Base-by-base conservation (phyloP, 2,329 filamentous ascomycete genomes). In the Aspergillus ustus region DNA sequence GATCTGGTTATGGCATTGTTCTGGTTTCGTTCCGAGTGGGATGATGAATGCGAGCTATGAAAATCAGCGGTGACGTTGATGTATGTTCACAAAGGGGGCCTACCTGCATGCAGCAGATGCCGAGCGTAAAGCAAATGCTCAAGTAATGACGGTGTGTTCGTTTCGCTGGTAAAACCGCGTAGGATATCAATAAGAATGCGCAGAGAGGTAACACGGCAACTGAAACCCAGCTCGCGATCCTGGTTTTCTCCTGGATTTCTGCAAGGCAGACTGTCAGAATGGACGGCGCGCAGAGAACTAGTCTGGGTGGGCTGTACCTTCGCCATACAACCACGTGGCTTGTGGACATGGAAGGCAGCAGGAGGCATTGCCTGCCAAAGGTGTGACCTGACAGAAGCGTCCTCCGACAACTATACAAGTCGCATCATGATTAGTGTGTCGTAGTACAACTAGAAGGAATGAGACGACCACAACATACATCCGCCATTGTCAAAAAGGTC, bases 291-390 rank as follows among this genome's bases (percentile, higher is more conserved):
- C 11, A 20, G 40, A 17, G 19, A 25, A 25, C 25, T 8, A 15
- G 19, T 7, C 22, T 17, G 69, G 68, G 61, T 15, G 15, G 2
- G 25, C 29, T 19, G 25, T 73, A 87, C 85, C 79, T 62, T 85
- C 78, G 22, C 83, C 82, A 69, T 89, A 90, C 46, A 85, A 78
- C 89, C 90, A 98, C 60, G 94, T 87, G 11, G 91, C 90, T 71
- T 91, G 83, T 34, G 95, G 95, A 76, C 95, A 99, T 63, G 95
- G 95, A 60, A 99, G 78, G 76, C 95, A 99, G 76, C 95, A 99
- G 40, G 81, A 82, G 4, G 88, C 69, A 40, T 82, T 81, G 11
- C 78, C 76, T 6, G 80, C 73, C 25, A 70, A 59, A 8, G 75
- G 65, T 9, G 84, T 67, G 0, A 74, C 67, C 50, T 85, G 79